Conservation (phyloP, 2,329 filamentous ascomycete genomes). For the Penicillium fuscoglaucum region DNA sequence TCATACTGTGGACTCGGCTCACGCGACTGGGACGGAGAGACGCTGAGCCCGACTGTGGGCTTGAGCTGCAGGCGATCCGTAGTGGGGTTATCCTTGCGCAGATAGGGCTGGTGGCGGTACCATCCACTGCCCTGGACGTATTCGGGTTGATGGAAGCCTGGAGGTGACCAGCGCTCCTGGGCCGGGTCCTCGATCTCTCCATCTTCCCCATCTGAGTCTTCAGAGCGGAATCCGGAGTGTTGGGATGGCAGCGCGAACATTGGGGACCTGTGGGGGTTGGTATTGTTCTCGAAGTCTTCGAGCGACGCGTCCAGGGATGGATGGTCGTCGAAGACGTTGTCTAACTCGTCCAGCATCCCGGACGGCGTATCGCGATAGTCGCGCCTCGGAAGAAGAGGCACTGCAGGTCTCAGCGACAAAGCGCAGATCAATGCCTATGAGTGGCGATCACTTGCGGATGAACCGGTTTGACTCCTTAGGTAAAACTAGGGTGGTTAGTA, state of each 20-base stretch:
- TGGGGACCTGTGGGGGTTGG: constrained; percentile 49
- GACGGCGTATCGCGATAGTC: constrained; percentile 34
- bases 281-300: constrained; percentile 61
- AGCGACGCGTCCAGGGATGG: constrained; percentile 61
- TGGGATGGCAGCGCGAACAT: constrained; percentile 58
- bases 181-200: constrained; percentile 38
- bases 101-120: constrained; percentile 54
- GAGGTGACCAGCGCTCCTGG: constrained; percentile 62
- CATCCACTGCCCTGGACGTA: constrained; percentile 58
- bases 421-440: constrained; percentile 17
- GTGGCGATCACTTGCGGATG: constrained; percentile 9
- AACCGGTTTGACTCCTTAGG: constrained; percentile 5
- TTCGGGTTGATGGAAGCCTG: constrained; percentile 53
- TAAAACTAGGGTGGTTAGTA: constrained; percentile 18
- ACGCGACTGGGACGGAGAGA: constrained; percentile 52
- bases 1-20: constrained; percentile 62
- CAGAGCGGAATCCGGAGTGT: constrained; percentile 64
- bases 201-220: constrained; percentile 50
- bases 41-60: constrained; percentile 44
- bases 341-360: constrained; percentile 50
- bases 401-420: constrained; percentile 21
- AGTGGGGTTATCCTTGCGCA: constrained; percentile 38
- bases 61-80: constrained; percentile 40
- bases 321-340: constrained; percentile 57
- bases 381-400: constrained; percentile 26